Conservation (phyloP, 2,329 filamentous ascomycete species). For the Ploettnerulaceae sp. region DNA sequence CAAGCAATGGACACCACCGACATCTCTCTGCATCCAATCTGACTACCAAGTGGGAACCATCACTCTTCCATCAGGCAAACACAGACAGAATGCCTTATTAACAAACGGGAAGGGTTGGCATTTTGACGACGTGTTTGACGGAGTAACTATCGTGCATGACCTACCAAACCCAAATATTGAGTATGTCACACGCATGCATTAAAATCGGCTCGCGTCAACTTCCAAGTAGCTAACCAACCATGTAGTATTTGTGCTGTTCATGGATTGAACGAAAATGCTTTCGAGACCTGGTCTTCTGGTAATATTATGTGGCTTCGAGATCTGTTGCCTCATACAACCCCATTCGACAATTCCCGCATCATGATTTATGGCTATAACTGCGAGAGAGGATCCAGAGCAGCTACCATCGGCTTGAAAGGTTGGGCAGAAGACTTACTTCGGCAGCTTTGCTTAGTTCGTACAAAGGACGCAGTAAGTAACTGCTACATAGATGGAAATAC, state of each 20-base stretch:
- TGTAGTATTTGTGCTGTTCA: conserved; percentile 2
- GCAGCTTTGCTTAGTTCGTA: background rate
- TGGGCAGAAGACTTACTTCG: background rate
- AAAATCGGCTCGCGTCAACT: background rate
- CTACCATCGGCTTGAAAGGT: background rate
- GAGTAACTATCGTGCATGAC: background rate
- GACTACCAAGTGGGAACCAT: background rate
- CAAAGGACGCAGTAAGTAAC: background rate
- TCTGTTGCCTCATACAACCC: background rate
- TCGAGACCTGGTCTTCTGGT: conserved; percentile 1
- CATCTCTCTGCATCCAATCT: background rate
- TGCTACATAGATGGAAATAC: too few species aligned
- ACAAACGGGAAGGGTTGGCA: background rate
- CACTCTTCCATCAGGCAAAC: background rate
- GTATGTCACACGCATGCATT: background rate
- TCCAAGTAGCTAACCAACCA: background rate
- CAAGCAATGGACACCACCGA: background rate
- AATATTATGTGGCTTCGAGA: conserved; percentile 2
- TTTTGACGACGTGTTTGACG: background rate
- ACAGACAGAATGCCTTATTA: background rate
- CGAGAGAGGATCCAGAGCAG: background rate
- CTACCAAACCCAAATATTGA: background rate
- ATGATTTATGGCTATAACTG: conserved; percentile 1
- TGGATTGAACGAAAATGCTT: background rate
- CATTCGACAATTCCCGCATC: background rate